These are phyloP conservation scores for Epichloe glyceriae DNA, from an alignment of 2,329 filamentous ascomycete genomes.

Conservation along the genomic window DNA sequence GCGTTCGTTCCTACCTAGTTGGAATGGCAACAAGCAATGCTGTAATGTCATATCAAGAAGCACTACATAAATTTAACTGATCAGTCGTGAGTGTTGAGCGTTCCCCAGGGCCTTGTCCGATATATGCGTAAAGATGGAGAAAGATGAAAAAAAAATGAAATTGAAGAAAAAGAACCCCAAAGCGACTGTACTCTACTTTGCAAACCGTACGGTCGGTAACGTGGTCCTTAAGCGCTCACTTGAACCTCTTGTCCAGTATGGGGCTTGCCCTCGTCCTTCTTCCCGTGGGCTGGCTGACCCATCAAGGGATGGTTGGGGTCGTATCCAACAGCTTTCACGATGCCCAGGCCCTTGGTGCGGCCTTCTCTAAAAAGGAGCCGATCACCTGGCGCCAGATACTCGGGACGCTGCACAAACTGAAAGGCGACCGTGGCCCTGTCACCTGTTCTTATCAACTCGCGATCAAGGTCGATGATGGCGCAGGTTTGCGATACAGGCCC, in stretches of 20 bases:
- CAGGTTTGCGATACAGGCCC: constrained; percentile 92
- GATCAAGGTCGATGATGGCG: constrained; percentile 92
- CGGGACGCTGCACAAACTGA: constrained; percentile 83
- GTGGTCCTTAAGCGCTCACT: constrained; percentile 1
- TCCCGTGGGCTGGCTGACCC: neutral
- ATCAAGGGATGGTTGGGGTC: constrained; percentile 45
- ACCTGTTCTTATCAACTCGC: constrained; percentile 87
- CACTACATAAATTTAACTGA: too few species aligned
- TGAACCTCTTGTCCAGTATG: constrained; percentile 1
- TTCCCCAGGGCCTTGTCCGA: too few species aligned
- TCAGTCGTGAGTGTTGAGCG: too few species aligned
- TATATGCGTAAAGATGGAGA: too few species aligned
- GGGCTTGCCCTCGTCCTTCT: constrained; percentile 1
- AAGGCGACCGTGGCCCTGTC: constrained; percentile 93
- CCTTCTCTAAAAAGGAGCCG: constrained; percentile 88
- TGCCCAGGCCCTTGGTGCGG: constrained; percentile 85
- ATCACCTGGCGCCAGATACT: constrained; percentile 82
- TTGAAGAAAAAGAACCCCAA: neutral
- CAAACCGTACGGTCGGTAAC: too few species aligned
- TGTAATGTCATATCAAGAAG: too few species aligned
- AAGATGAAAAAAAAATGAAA: neutral
- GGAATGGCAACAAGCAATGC: too few species aligned
- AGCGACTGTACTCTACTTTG: too few species aligned
- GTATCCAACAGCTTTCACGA: constrained; percentile 85
- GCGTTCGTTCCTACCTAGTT: too few species aligned